Conservation (phyloP, 169 alveolate genomes). For the Plasmodium fragile region DNA sequence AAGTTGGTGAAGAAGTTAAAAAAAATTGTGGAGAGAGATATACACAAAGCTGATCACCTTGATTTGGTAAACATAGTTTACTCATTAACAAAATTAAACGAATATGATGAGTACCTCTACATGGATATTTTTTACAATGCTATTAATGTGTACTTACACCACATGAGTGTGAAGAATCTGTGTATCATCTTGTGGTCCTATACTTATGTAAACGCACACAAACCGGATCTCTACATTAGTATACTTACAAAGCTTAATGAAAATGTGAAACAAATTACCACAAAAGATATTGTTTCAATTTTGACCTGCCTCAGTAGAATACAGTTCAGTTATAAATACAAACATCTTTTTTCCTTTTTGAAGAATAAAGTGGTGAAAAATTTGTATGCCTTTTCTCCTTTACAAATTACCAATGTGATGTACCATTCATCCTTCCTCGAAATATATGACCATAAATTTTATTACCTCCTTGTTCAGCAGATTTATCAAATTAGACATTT, state of each 20-base stretch:
- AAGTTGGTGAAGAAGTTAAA: constrained; percentile 50
- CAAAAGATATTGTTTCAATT: constrained; percentile 65
- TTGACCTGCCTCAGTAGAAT: constrained; percentile 72
- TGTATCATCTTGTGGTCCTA: constrained; percentile 66
- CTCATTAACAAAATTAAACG: constrained; percentile 58
- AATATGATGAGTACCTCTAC: constrained; percentile 66
- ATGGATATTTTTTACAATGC: constrained; percentile 54
- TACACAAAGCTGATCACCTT: constrained; percentile 29
- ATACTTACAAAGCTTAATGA: constrained; percentile 62
- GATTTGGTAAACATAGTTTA: constrained; percentile 52
- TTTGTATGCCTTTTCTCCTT: constrained; percentile 69
- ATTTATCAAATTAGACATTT: constrained; percentile 39
- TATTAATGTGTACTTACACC: constrained; percentile 64
- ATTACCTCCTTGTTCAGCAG: constrained; percentile 63
- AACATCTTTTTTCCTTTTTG: constrained; percentile 37
- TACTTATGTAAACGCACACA: constrained; percentile 49
- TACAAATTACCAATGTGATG: constrained; percentile 63
- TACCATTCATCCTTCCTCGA: constrained; percentile 73
- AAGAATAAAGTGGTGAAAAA: constrained; percentile 67
- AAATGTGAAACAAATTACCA: constrained; percentile 58
- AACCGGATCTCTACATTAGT: constrained; percentile 58
- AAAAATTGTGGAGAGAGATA: constrained; percentile 64
- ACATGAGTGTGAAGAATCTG: constrained; percentile 66
- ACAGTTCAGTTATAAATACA: constrained; percentile 64
- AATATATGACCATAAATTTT: constrained; percentile 61